Percentiles rank a stretch among this genome's conserved stretches.
These are phyloP conservation scores for Tuber aestivum DNA, from an alignment of 495 filamentous ascomycete genomes.

Conservation along the genomic window DNA sequence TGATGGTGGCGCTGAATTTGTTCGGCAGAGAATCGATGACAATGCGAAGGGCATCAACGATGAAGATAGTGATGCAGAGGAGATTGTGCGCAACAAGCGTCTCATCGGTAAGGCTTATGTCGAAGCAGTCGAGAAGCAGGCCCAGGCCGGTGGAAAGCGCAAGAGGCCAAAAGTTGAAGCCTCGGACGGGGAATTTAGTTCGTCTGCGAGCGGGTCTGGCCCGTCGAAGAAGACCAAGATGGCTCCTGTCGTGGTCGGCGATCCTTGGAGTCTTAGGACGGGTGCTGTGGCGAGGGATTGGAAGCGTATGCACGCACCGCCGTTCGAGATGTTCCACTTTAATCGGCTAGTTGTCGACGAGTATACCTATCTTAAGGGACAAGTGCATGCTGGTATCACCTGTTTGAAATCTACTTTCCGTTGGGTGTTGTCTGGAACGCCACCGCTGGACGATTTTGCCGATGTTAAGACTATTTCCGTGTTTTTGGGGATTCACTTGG, in stretches of 20 bases:
- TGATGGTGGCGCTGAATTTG: slow-evolving; percentile 28
- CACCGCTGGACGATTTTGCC: slow-evolving; percentile 53
- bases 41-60: slow-evolving; percentile 14
- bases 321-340: slow-evolving; percentile 59
- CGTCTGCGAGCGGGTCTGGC: slow-evolving; percentile 21
- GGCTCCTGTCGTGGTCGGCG: slow-evolving; percentile 14
- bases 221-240: slow-evolving; percentile 32
- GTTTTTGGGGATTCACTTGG: slow-evolving; percentile 53
- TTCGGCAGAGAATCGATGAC: slow-evolving; percentile 31
- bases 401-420: slow-evolving; percentile 48
- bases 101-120: slow-evolving; percentile 41
- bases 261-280: slow-evolving; percentile 38
- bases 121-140: slow-evolving; percentile 26
- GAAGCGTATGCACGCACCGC: slow-evolving; percentile 40
- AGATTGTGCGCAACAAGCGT: slow-evolving; percentile 41
- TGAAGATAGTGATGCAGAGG: slow-evolving; percentile 26
- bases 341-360: slow-evolving; percentile 62
- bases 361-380: slow-evolving; percentile 53
- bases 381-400: slow-evolving; percentile 37
- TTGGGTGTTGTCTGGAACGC: slow-evolving; percentile 69
- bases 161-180: slow-evolving; percentile 26
- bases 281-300: slow-evolving; percentile 20
- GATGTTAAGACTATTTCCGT: slow-evolving; percentile 58
- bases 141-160: slow-evolving; percentile 31
- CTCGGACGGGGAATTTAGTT: slow-evolving; percentile 20